Base-by-base conservation (phyloP, 305 asterid genomes). In the Plantago rigida region DNA sequence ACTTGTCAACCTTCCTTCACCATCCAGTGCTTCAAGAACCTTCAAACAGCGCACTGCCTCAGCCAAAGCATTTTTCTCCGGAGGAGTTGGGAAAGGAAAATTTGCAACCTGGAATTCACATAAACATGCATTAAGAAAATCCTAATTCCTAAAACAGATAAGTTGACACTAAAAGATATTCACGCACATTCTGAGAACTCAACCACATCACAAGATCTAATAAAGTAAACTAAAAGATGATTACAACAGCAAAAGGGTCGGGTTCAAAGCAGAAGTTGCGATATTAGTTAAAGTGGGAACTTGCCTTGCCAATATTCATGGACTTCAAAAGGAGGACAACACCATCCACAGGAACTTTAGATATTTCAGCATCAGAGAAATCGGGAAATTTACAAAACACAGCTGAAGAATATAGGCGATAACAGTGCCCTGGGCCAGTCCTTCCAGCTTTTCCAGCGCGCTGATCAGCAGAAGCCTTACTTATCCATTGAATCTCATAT, bases 371-470 rank as follows among this genome's bases (percentile, higher is more conserved):
- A 73, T 45, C 56, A 4, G 94, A 89, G 75, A 84, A 89, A 63
- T 80, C 81, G 2, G 80, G 58, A 72, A 89, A 85, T 74, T 86
- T 78, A 65, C 55, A 69, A 75, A 84, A 84, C 69, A 79, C 95
- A 17, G 97, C 94, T 29, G 97, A 80, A 63, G 97, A 89, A 79
- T 89, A 91, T 41, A 91, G 82, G 45, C 96, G 92, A 76, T 91
- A 91, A 71, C 95, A 91, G 67, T 91, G 96, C 24, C 98, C 98
- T 22, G 98, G 98, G 47, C 93, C 94, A 42, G 94, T 91, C 73
- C 98, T 81, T 73, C 96, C 98, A 64, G 98, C 94, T 71, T 95
- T 78, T 63, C 98, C 98, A 1, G 96, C 84, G 62, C 98, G 94
- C 76, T 91, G 98, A 49, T 87, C 67, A 1, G 95, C 98, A 61